Conservation (phyloP, 768 basidiomycete species). For the Trametopsis cervina region DNA sequence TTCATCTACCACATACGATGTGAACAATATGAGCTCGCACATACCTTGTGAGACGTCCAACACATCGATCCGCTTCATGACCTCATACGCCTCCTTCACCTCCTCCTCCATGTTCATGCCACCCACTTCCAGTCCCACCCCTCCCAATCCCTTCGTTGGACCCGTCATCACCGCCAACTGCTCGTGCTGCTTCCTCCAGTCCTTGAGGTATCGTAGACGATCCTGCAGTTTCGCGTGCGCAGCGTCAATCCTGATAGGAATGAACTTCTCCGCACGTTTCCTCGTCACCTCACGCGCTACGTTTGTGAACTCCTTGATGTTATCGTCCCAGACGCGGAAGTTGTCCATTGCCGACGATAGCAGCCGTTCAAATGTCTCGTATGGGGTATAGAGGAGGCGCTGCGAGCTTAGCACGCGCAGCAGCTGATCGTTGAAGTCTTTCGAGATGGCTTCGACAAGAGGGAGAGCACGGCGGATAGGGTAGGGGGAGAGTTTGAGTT, state of each 20-base stretch:
- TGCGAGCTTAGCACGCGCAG: constrained; percentile 87
- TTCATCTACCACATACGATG: not conserved
- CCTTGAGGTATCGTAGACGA: constrained; percentile 74
- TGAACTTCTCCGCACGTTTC: constrained; percentile 86
- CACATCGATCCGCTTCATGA: constrained; percentile 94
- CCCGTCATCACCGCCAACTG: constrained; percentile 97
- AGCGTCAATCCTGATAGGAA: constrained; percentile 90
- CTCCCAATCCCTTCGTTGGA: constrained; percentile 79
- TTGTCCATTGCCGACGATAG: constrained; percentile 64
- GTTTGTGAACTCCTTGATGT: constrained; percentile 62
- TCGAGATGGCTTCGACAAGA: constrained; percentile 95
- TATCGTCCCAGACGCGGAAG: constrained; percentile 57
- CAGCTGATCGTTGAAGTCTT: constrained; percentile 94
- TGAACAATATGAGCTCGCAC: constrained; percentile 18
- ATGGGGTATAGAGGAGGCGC: constrained; percentile 88
- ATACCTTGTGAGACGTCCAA: constrained; percentile 87
- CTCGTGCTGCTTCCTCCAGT: constrained; percentile 96
- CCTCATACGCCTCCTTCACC: constrained; percentile 92
- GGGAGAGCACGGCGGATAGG: constrained; percentile 94
- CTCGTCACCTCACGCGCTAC: constrained; percentile 84
- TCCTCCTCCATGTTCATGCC: constrained; percentile 99
- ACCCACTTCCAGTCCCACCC: constrained; percentile 68
- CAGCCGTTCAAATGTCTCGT: constrained; percentile 87
- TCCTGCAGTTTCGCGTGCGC: constrained; percentile 92
- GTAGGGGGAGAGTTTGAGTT: constrained; percentile 92